These are phyloP conservation scores for Crucibulum laeve DNA, from an alignment of 768 basidiomycete species.

Conservation along the genomic window DNA sequence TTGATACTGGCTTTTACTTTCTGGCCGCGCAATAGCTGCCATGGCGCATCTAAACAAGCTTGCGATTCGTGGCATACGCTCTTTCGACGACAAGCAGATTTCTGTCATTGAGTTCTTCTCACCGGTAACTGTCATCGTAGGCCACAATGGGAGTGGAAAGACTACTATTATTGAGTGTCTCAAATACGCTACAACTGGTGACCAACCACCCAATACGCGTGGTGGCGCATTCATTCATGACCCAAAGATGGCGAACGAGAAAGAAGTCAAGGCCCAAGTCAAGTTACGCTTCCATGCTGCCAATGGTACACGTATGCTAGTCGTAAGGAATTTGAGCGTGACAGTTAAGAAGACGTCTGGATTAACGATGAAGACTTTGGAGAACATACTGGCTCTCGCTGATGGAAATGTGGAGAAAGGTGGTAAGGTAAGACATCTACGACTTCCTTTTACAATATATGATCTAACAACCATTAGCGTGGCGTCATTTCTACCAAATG, in stretches of 20 bases:
- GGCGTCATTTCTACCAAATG: slow-evolving; percentile 95
- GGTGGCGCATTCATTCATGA: slow-evolving; percentile 99
- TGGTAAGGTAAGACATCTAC: slow-evolving; percentile 60
- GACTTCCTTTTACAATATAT: not conserved
- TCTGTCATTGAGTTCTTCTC: slow-evolving; percentile 95
- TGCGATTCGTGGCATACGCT: slow-evolving; percentile 90
- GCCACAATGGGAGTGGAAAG: slow-evolving; percentile 97
- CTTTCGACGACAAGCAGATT: slow-evolving; percentile 94
- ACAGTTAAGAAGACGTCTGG: slow-evolving; percentile 86
- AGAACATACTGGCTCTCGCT: slow-evolving; percentile 78
- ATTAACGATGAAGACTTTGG: slow-evolving; percentile 96
- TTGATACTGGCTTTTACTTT: not conserved
- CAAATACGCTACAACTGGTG: slow-evolving; percentile 98
- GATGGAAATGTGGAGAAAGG: slow-evolving; percentile 62
- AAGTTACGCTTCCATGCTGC: slow-evolving; percentile 90
- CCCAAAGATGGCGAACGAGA: slow-evolving; percentile 99
- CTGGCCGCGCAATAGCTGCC: not conserved
- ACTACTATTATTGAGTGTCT: slow-evolving; percentile 99
- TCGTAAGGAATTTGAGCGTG: slow-evolving; percentile 86
- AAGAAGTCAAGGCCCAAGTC: slow-evolving; percentile 98
- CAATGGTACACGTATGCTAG: slow-evolving; percentile 87
- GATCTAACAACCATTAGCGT: slow-evolving; percentile 49
- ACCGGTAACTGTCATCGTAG: slow-evolving; percentile 97
- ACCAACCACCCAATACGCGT: slow-evolving; percentile 95
- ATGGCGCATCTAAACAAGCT: slow-evolving; percentile 91